A percentile compares a stretch with the other conserved stretches of the same genome.
Evolutionary conservation across 2,329 filamentous ascomycete genomes (phyloP).

Genomic region (Penicillium sp.): DNA sequence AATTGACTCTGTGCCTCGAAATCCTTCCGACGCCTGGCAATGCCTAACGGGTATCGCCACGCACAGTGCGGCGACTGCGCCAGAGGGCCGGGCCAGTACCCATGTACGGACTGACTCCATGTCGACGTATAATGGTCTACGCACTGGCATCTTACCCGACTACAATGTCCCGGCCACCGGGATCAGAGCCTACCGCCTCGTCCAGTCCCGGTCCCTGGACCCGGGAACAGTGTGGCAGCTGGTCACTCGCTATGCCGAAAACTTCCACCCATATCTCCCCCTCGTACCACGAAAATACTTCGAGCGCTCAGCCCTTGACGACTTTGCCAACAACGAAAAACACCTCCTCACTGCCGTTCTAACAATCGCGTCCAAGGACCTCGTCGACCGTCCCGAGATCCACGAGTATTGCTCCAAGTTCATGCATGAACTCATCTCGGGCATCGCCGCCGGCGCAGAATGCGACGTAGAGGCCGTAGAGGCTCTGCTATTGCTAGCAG

Average conservation of each 20-base stretch:
- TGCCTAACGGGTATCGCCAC: conserved; percentile 54
- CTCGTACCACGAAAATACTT: conserved; percentile 68
- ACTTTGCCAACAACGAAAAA: conserved; percentile 66
- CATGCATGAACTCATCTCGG: conserved; percentile 72
- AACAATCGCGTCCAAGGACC: conserved; percentile 73
- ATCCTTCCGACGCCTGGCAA: conserved; percentile 58
- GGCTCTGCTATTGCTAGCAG: conserved; percentile 70
- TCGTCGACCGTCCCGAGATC: conserved; percentile 67
- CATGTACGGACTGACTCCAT: conserved; percentile 34
- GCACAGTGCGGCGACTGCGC: conserved; percentile 37
- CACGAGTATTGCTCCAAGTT: conserved; percentile 71
- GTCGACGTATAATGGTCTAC: conserved; percentile 35
- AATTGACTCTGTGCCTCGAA: conserved; percentile 52
- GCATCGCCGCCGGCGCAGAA: conserved; percentile 69
- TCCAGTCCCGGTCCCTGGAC: conserved; percentile 55
- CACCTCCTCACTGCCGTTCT: conserved; percentile 73
- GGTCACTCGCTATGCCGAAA: conserved; percentile 65
- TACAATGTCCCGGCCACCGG: conserved; percentile 39
- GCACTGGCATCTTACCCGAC: conserved; percentile 35
- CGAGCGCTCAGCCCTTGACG: conserved; percentile 58
- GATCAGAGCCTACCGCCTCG: conserved; percentile 51
- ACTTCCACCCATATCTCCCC: conserved; percentile 74
- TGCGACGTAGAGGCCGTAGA: conserved; percentile 74
- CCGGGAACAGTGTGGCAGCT: conserved; percentile 59
- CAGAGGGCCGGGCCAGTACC: conserved; percentile 29